phyloP scores from a whole-genome alignment of 371 early-diverging fungal genomes.

The Massospora cicadina region DNA sequence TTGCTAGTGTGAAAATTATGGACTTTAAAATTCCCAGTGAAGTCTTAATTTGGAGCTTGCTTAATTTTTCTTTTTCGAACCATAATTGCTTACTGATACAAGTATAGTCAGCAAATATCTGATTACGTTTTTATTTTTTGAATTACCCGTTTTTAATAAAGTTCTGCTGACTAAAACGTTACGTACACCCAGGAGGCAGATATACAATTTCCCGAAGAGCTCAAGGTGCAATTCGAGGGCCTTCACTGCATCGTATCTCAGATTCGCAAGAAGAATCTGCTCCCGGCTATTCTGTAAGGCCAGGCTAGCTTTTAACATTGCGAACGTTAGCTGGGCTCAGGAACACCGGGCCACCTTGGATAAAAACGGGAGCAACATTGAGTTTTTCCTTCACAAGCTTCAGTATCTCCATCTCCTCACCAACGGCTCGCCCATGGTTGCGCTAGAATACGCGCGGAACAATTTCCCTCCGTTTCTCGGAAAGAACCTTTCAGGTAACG shows the following conservation, averaged over 20 bases:
- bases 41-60: too few relatives aligned
- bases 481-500: slow-evolving; percentile 39
- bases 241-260: slow-evolving; percentile 34
- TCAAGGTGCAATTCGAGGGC: slow-evolving; percentile 31
- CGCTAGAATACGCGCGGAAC: slow-evolving; percentile 49
- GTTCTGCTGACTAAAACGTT: too few relatives aligned
- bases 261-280: slow-evolving; percentile 24
- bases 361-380: slow-evolving; percentile 42
- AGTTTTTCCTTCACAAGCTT: slow-evolving; percentile 65
- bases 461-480: slow-evolving; percentile 46
- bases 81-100: too few relatives aligned
- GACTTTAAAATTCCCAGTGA: too few relatives aligned
- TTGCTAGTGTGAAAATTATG: too few relatives aligned
- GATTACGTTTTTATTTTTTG: too few relatives aligned
- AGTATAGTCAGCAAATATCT: too few relatives aligned
- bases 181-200: slow-evolving; percentile 24
- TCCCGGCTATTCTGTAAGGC: slow-evolving; percentile 29
- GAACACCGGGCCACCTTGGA: slow-evolving; percentile 11
- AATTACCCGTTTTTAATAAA: too few relatives aligned
- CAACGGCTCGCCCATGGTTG: slow-evolving; percentile 24
- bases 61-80: too few relatives aligned
- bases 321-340: slow-evolving; percentile 7
- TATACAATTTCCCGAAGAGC: slow-evolving; percentile 19
- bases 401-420: slow-evolving; percentile 52
- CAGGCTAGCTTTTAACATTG: neutral